Evolutionary conservation across 768 basidiomycete genomes (phyloP).

Genomic region (Tulasnella sp.): DNA sequence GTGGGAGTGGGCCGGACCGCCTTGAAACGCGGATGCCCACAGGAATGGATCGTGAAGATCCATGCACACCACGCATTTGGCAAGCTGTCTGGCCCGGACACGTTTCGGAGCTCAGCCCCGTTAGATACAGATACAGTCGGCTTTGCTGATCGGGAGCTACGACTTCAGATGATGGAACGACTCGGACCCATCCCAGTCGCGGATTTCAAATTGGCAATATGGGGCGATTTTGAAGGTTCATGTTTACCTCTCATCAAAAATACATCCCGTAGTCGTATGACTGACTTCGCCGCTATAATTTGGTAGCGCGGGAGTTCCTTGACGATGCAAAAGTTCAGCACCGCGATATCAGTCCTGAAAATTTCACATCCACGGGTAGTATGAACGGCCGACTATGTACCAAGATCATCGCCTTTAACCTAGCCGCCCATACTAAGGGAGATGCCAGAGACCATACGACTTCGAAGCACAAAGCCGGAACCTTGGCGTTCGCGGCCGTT

Average conservation of each 20-base stretch:
- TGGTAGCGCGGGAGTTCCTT: neutral
- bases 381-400: neutral
- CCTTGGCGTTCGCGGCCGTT: neutral
- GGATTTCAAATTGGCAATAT: neutral
- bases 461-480: neutral
- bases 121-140: neutral
- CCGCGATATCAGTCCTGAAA: slow-evolving; percentile 7
- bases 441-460: neutral
- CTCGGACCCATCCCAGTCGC: neutral
- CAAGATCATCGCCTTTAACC: slow-evolving; percentile 3
- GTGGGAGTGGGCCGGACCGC: neutral
- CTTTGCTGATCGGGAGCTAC: slow-evolving; percentile 1
- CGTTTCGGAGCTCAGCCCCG: neutral
- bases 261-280: neutral
- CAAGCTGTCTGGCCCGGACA: neutral
- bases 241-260: neutral
- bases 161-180: neutral
- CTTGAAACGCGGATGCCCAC: neutral
- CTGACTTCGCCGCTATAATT: neutral
- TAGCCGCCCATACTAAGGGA: neutral
- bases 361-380: neutral
- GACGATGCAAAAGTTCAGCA: neutral
- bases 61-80: neutral
- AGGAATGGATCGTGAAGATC: neutral
- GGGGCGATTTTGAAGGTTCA: neutral